phyloP scores from a whole-genome alignment of 257 asterid genomes.

The Solanum pennellii region DNA sequence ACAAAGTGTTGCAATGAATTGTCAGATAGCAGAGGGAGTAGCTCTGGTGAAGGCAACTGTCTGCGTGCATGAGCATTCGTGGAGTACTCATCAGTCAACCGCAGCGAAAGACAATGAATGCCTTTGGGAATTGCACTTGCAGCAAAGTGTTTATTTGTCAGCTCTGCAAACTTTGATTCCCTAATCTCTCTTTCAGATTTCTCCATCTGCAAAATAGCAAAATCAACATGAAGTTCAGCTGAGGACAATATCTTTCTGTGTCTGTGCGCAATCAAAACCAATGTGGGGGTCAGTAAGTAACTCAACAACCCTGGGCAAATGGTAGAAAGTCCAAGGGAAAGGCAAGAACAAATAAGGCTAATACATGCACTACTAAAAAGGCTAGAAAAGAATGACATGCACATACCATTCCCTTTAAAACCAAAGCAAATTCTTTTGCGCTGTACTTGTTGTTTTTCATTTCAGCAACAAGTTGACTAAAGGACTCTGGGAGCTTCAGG shows the following conservation, averaged over 20 bases:
- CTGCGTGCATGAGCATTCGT: slow-evolving; percentile 95
- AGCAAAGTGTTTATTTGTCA: slow-evolving; percentile 83
- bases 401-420: slow-evolving; percentile 95
- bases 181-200: slow-evolving; percentile 69
- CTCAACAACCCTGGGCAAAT: not conserved
- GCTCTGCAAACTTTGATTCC: slow-evolving; percentile 74
- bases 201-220: slow-evolving; percentile 40
- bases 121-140: slow-evolving; percentile 93
- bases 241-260: not conserved
- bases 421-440: slow-evolving; percentile 80
- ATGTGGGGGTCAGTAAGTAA: not conserved
- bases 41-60: slow-evolving; percentile 91
- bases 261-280: not conserved
- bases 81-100: slow-evolving; percentile 91
- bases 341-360: not conserved
- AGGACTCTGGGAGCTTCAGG: slow-evolving; percentile 86
- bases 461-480: slow-evolving; percentile 82
- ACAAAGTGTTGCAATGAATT: slow-evolving; percentile 77
- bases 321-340: not conserved
- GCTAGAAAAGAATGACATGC: not conserved
- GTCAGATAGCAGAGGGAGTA: slow-evolving; percentile 79
- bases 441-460: slow-evolving; percentile 71
- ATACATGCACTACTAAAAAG: not conserved
- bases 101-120: slow-evolving; percentile 82
- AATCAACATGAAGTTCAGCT: not conserved